Evolutionary conservation across 2,329 filamentous ascomycete genomes (phyloP), one percentile per base, ranked within the genome.

Genomic region (Leptodontidium sp.): DNA sequence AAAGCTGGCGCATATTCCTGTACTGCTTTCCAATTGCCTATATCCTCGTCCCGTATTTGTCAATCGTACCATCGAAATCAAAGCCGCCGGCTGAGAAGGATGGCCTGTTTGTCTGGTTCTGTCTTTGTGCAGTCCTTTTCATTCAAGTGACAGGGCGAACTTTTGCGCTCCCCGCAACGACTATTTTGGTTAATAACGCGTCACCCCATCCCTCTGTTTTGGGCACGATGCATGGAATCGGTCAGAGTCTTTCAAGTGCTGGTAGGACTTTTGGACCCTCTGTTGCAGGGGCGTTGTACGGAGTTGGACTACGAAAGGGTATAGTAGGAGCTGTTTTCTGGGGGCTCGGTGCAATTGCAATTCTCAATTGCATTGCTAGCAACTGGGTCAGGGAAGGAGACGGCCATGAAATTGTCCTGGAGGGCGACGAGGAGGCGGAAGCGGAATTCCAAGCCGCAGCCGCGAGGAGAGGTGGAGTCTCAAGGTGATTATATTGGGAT

Each of bases 61-160:
- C 91, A 1, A 79, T 94, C 52, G 83, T 94, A 1, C 91, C 90
- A 0, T 77, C 75, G 1, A 74, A 69, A 8, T 70, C 73, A 0
- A 61, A 71, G 1, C 71, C 77, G 2, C 76, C 76, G 5, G 70
- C 72, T 2, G 69, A 72, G 38, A 77, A 77, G 69, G 73, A 73
- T 35, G 77, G 77, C 1, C n/a, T 72, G 7, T 17, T 70, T 14
- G 68, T 78, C 55, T 78, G 76, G 77, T 24, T 72, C 11, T 63
- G 67, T 3, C 68, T 78, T 2, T 75, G 70, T 24, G 43, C 49
- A 1, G 61, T 78, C 1, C 82, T 93, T 1, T 83, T 88, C 15
- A 78, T 93, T 11, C 92, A 94, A 76, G 91, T 93, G 15, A 83
- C 90, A 2, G 92, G 90, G 0, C 85, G 92, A 40, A 95, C 92